Evolutionary conservation across 768 basidiomycete genomes (phyloP), one percentile per base, ranked within the genome.

Genomic region (Termitomyces sp.): DNA sequence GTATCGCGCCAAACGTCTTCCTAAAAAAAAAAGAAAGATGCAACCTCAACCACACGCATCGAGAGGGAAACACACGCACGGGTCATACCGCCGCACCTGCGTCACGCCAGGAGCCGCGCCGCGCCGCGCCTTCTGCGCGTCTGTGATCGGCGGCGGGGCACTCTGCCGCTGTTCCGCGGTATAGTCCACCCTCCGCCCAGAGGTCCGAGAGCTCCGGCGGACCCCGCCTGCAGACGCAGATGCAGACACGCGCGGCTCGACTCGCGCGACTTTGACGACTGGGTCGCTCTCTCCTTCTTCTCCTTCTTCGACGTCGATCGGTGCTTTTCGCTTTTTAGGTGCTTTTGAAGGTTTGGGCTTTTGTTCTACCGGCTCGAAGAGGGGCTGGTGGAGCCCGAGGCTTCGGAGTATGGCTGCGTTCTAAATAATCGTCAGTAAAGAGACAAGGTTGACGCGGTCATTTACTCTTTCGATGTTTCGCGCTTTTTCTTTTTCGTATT

Each of bases 1-100:
- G 92, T 56, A 97, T 95, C 34, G 77, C 64, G 0, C 94, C 94
- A 69, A 84, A 94, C 2, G 73, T 79, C 73, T 93, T 94, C 12
- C 90, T 92, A 8, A 13, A 52, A n/a, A n/a, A n/a, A n/a, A n/a
- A n/a, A n/a, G n/a, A n/a, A n/a, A n/a, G n/a, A n/a, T n/a, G n/a
- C 6, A 29, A 29, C 29, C 6, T 6, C 29, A 6, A 9, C 26
- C n/a, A 1, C 2, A 22, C 39, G 39, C 1, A 15, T 28, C n/a
- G 6, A 13, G 18, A 39, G 1, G 28, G 12, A 31, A 28, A 57
- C 3, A 18, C 7, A 46, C 83, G 56, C 60, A 87, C 86, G 85
- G 86, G 64, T 86, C 64, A 59, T 81, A 71, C 24, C 58, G 62
- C 26, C 81, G 72, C 28, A 70, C 65, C 9, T 71, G 67, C 41